These are phyloP conservation scores for Boletus barrowsii DNA, from an alignment of 768 basidiomycete genomes.

Conservation along the genomic window DNA sequence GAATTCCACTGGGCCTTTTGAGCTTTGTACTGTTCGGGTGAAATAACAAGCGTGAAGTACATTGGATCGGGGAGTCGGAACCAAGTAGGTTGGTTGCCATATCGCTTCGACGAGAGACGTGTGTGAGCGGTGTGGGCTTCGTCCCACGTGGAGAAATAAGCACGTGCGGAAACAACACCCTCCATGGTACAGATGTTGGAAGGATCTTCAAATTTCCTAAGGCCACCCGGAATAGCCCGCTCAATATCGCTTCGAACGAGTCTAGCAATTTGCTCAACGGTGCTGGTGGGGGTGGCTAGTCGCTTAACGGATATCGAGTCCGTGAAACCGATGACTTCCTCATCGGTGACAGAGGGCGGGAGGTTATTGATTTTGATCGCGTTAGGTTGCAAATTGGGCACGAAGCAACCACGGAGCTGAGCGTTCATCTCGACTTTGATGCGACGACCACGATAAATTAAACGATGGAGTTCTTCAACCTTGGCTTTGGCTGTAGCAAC, in stretches of 20 bases:
- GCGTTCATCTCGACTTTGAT: slow-evolving; percentile 46
- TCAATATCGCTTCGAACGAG: slow-evolving; percentile 26
- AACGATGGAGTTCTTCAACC: slow-evolving; percentile 37
- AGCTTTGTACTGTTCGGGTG: slow-evolving; percentile 46
- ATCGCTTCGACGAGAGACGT: slow-evolving; percentile 32
- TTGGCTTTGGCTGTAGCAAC: slow-evolving; percentile 24
- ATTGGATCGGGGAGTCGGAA: slow-evolving; percentile 47
- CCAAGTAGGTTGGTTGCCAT: slow-evolving; percentile 35
- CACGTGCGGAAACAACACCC: slow-evolving; percentile 36
- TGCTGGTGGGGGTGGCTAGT: slow-evolving; percentile 19
- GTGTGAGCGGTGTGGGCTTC: slow-evolving; percentile 41
- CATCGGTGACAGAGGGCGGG: slow-evolving; percentile 25
- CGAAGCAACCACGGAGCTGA: slow-evolving; percentile 32
- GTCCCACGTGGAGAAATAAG: slow-evolving; percentile 49
- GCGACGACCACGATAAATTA: slow-evolving; percentile 37
- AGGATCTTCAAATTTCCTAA: slow-evolving; percentile 27
- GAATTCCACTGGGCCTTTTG: slow-evolving; percentile 50
- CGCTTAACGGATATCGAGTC: slow-evolving; percentile 26
- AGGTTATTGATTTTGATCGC: slow-evolving; percentile 46
- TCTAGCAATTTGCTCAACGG: slow-evolving; percentile 18
- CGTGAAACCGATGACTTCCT: slow-evolving; percentile 30
- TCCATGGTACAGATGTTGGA: slow-evolving; percentile 21
- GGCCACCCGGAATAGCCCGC: slow-evolving; percentile 14
- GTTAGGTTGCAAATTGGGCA: slow-evolving; percentile 25
- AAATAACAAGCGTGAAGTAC: slow-evolving; percentile 49